Evolutionary conservation across 345 rosid genomes (phyloP), one percentile per base, ranked within the genome.

Genomic region (Populus euphratica): DNA sequence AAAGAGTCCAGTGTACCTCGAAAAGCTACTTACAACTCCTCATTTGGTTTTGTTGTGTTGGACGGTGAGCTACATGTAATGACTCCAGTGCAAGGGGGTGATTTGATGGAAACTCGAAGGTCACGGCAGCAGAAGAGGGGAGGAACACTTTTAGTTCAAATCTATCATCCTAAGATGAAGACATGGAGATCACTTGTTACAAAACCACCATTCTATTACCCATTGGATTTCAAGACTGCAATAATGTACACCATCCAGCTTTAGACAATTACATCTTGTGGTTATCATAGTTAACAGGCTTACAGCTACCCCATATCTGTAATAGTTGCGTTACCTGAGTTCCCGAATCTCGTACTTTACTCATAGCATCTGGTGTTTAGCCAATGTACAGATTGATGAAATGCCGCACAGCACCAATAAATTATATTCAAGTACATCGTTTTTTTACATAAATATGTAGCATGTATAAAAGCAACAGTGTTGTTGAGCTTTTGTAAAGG

Each of bases 31-130:
- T 72, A 1, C 39, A 80, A 79, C 18, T 80, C 91, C 14, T 83
- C 90, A 0, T 83, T 80, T 69, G 97, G 98, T 56, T 94, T 94
- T n/a, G 81, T 84, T 35, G 92, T 27, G 23, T 67, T 94, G 81
- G 82, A 86, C 27, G 92, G 87, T 73, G 97, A 94, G 83, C 82
- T 94, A 59, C 88, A 88, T 59, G 92, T 91, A 36, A 84, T 91
- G 91, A 80, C 87, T 59, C 77, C 77, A 43, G 44, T 87, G 76
- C 87, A 85, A 43, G 92, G 88, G 14, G 77, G 73, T 43, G 89
- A 87, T 68, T 79, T 80, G 74, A 80, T 85, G 62, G 91, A 90
- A 49, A 80, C 77, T 1, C 83, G 89, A 74, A 70, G 87, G 66
- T 69, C 84, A 36, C 80, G 90, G 63, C 87, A 84, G 73, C 89